Evolutionary conservation across 768 basidiomycete genomes (phyloP), one percentile per base, ranked within the genome.

Genomic region (Trametes villosa): DNA sequence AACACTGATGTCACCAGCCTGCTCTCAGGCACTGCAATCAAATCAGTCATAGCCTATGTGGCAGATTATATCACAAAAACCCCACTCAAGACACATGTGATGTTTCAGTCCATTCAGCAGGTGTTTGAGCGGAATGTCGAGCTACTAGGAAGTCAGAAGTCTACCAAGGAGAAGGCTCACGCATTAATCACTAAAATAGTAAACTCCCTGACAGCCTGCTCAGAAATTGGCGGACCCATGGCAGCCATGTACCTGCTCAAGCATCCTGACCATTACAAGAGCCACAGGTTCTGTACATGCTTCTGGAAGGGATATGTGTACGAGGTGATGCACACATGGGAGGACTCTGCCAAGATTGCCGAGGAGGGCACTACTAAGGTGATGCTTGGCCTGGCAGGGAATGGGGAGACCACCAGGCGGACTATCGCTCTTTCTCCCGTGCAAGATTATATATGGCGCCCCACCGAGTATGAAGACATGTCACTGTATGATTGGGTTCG

Each of bases 191-290:
- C 57, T 7, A 58, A 58, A 41, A 44, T n/a, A n/a, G n/a, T n/a
- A n/a, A n/a, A n/a, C n/a, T n/a, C n/a, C n/a, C n/a, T n/a, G n/a
- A n/a, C n/a, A n/a, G n/a, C n/a, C n/a, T n/a, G n/a, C n/a, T n/a
- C n/a, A n/a, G n/a, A n/a, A n/a, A n/a, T n/a, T n/a, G n/a, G n/a
- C n/a, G n/a, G n/a, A n/a, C n/a, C n/a, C n/a, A n/a, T n/a, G n/a
- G n/a, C n/a, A n/a, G n/a, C 57, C 22, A 54, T 44, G 53, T 52
- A 66, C 31, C 24, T 66, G 12, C 50, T 64, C 5, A 59, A 55
- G 15, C 55, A 57, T 30, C 59, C 59, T 12, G 65, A 66, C 44
- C 65, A 66, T 52, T 66, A 66, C 41, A 66, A 59, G 1, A 29
- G 40, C 22, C 36, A 66, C 29, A 49, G 46, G 18, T 67, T 67